Evolutionary conservation across 2,329 filamentous ascomycete genomes (phyloP).

Genomic region (Macrophomina tecta): DNA sequence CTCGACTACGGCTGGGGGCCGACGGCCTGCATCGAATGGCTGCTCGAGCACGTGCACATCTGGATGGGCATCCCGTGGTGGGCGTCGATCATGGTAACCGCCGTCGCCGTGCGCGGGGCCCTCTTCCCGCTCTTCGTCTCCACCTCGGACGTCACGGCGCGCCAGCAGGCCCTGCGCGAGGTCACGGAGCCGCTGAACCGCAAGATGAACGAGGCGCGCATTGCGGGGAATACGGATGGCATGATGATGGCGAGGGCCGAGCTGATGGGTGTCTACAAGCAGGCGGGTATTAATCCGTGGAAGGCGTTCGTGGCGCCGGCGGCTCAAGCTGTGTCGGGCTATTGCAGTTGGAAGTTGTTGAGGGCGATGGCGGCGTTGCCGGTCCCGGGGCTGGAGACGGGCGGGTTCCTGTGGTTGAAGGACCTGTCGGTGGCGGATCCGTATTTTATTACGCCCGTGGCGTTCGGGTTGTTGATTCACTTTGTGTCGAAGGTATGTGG

Average conservation of each 20-base stretch:
- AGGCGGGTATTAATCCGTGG: conserved; percentile 61
- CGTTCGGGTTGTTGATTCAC: conserved; percentile 64
- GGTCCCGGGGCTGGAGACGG: conserved; percentile 76
- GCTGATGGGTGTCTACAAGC: conserved; percentile 58
- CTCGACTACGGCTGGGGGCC: conserved; percentile 87
- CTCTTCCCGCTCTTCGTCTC: conserved; percentile 71
- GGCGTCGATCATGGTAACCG: conserved; percentile 71
- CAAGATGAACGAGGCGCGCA: conserved; percentile 56
- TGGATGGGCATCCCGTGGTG: conserved; percentile 81
- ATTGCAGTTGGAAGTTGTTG: conserved; percentile 79
- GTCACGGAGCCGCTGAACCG: conserved; percentile 62
- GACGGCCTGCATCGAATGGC: conserved; percentile 73
- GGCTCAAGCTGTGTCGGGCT: conserved; percentile 72
- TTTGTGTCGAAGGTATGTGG: conserved; percentile 63
- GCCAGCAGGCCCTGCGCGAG: conserved; percentile 66
- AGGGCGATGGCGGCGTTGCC: conserved; percentile 77
- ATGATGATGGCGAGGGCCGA: conserved; percentile 50
- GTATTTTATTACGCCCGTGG: conserved; percentile 72
- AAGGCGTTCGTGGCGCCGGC: conserved; percentile 61
- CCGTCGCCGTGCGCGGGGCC: conserved; percentile 66
- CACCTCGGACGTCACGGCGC: conserved; percentile 67
- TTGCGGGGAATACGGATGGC: conserved; percentile 52
- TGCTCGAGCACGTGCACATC: conserved; percentile 83
- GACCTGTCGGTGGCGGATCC: conserved; percentile 82
- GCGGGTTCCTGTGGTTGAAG: conserved; percentile 76